These are phyloP conservation scores for Puya raimondii DNA, from an alignment of 176 grass and related monocot genomes.

Conservation along the genomic window DNA sequence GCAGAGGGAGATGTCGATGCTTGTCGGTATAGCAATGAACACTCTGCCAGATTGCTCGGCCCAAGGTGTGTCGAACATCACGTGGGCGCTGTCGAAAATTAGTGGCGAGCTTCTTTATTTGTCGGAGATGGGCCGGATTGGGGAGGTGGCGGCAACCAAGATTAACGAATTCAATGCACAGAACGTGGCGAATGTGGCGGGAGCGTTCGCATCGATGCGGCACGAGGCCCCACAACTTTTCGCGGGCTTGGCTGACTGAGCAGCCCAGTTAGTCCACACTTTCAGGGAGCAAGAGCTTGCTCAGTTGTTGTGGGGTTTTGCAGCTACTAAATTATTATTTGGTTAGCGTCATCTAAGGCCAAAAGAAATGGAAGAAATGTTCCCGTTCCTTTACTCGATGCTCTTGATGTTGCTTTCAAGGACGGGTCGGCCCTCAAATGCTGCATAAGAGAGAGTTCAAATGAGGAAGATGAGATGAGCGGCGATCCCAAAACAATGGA, in stretches of 20 bases:
- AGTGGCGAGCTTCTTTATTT: constrained; percentile 68
- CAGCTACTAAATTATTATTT: no score
- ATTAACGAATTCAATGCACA: constrained; percentile 66
- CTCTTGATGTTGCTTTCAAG: constrained; percentile 46
- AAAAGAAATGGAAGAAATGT: no score
- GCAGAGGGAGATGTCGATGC: constrained; percentile 86
- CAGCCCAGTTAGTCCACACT: constrained; percentile 37
- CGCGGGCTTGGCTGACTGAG: constrained; percentile 32
- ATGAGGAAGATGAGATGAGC: constrained; percentile 19
- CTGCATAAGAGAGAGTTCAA: constrained; percentile 9
- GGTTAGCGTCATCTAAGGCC: no score
- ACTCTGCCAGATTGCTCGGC: constrained; percentile 66
- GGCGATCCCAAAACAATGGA: constrained; percentile 1
- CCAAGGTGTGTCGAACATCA: constrained; percentile 79
- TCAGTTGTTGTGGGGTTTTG: constrained; percentile 86
- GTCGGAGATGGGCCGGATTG: constrained; percentile 84
- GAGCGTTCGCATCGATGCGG: constrained; percentile 83
- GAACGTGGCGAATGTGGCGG: constrained; percentile 73
- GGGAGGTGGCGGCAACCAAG: constrained; percentile 53
- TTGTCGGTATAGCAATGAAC: constrained; percentile 72
- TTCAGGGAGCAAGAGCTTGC: constrained; percentile 79
- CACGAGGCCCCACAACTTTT: constrained; percentile 67
- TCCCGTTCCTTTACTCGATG: constrained; percentile 39
- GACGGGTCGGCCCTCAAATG: constrained; percentile 21
- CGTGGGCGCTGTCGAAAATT: constrained; percentile 95